Conservation (phyloP, 257 asterid genomes). For the Vinca minor region DNA sequence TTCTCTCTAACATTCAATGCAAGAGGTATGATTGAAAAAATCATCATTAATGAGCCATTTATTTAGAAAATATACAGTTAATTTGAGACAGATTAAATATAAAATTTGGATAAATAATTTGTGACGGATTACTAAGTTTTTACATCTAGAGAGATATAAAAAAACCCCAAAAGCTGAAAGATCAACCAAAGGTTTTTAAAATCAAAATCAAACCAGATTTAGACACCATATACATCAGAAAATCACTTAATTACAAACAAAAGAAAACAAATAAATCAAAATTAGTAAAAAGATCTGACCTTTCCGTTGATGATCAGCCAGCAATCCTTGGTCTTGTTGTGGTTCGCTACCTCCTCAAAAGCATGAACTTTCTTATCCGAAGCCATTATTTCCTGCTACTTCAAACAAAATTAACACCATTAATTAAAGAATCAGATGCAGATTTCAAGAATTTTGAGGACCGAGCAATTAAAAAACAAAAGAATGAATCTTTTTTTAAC, state of each 20-base stretch:
- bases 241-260: neutral
- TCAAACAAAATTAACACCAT: neutral
- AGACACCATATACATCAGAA: neutral
- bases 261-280: neutral
- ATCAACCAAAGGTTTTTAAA: neutral
- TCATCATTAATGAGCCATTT: too few species aligned
- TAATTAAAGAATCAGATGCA: neutral
- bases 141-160: too few species aligned
- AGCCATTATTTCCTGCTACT: slow-evolving; percentile 39
- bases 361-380: slow-evolving; percentile 44
- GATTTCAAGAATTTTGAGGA: neutral
- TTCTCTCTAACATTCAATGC: too few species aligned
- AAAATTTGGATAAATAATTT: too few species aligned
- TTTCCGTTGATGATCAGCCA: slow-evolving; percentile 81
- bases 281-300: slow-evolving; percentile 36
- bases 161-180: too few species aligned
- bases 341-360: slow-evolving; percentile 73
- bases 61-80: too few species aligned
- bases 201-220: neutral
- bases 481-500: too few species aligned
- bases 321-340: slow-evolving; percentile 71
- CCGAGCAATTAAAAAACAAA: neutral
- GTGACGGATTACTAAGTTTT: too few species aligned
- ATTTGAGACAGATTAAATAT: too few species aligned
- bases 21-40: too few species aligned